Evolutionary conservation across 2,329 filamentous ascomycete genomes (phyloP).

Genomic region (Diplodia intermedia): DNA sequence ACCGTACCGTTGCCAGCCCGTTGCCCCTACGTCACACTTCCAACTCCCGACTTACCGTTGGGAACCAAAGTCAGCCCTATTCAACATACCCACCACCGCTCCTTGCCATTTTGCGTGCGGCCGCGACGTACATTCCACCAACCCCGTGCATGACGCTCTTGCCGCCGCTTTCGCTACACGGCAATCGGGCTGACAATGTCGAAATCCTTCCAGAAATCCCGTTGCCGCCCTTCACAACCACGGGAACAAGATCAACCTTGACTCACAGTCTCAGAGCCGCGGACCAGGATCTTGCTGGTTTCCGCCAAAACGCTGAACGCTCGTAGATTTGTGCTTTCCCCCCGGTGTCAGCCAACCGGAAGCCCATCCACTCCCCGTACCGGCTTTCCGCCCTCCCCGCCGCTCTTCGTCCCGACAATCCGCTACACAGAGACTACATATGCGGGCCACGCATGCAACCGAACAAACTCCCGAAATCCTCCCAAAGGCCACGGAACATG

Average conservation of each 20-base stretch:
- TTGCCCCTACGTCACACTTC: constrained; percentile 13
- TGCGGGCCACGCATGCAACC: neutral
- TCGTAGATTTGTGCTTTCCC: neutral
- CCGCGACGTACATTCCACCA: neutral
- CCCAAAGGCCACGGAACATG: neutral
- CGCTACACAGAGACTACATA: constrained; percentile 2
- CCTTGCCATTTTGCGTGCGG: neutral
- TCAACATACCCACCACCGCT: neutral
- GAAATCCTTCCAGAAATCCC: constrained; percentile 17
- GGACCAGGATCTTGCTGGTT: constrained; percentile 4
- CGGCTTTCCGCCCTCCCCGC: constrained; percentile 9
- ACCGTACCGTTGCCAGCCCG: neutral
- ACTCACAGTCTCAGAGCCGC: neutral
- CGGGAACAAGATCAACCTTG: constrained; percentile 2
- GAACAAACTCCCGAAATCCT: neutral
- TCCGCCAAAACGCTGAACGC: neutral
- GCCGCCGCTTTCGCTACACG: neutral
- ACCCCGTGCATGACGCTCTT: neutral
- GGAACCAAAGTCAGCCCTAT: constrained; percentile 1
- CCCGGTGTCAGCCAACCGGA: constrained; percentile 20
- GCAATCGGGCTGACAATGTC: neutral
- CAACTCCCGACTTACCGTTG: neutral
- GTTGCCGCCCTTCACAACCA: neutral
- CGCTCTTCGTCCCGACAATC: constrained; percentile 18
- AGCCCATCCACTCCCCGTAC: constrained; percentile 7